These are phyloP conservation scores for Ogataea trehalophila DNA, from an alignment of 805 yeast species.

Conservation along the genomic window DNA sequence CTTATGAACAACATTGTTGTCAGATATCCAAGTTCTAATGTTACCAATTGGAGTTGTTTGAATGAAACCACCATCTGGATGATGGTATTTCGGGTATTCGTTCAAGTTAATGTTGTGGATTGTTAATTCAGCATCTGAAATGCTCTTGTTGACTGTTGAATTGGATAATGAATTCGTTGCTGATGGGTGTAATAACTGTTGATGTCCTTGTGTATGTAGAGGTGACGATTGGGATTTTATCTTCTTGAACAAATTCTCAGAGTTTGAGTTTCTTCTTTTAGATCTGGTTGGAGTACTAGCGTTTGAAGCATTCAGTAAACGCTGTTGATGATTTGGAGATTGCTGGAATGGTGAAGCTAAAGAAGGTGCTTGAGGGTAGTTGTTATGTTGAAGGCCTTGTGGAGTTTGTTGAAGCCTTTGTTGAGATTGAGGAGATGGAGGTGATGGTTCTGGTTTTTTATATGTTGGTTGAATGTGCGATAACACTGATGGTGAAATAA, in stretches of 20 bases:
- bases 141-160: background rate
- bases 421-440: too few relatives aligned
- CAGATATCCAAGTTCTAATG: slow-evolving; percentile 38
- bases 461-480: too few relatives aligned
- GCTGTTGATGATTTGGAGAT: slow-evolving; percentile 12
- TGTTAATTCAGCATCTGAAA: slow-evolving; percentile 14
- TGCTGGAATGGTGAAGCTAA: slow-evolving; percentile 2
- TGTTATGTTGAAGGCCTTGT: too few relatives aligned
- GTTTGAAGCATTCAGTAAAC: slow-evolving; percentile 10
- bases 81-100: slow-evolving; percentile 53
- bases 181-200: too few relatives aligned
- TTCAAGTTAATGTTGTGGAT: slow-evolving; percentile 28
- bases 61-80: slow-evolving; percentile 58
- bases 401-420: too few relatives aligned
- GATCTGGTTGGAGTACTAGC: slow-evolving; percentile 21
- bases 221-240: slow-evolving; percentile 15
- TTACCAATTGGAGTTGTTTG: slow-evolving; percentile 65
- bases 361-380: background rate
- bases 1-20: slow-evolving; percentile 41
- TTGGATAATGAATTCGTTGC: background rate
- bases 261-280: slow-evolving; percentile 35
- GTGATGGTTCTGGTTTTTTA: too few relatives aligned
- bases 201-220: too few relatives aligned
- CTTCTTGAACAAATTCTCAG: slow-evolving; percentile 29
- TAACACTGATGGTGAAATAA: too few relatives aligned